phyloP scores from a whole-genome alignment of 331 rosid species.

The Erythrophleum ivorense region DNA sequence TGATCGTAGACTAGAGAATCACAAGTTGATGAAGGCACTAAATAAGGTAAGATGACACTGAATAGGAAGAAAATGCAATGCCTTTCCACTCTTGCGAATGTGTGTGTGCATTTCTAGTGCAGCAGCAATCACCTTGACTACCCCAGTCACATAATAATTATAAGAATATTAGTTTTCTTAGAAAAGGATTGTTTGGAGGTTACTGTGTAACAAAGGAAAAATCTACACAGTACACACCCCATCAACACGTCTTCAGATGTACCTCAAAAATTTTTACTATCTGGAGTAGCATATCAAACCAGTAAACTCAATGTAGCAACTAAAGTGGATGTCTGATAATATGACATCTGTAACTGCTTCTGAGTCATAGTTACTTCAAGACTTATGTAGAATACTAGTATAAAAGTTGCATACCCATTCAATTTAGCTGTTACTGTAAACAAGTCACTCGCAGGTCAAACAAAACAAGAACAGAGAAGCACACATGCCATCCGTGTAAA shows the following conservation, averaged over 20 bases:
- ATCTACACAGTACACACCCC: background rate
- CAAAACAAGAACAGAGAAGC: background rate
- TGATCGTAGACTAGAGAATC: slow-evolving; percentile 1
- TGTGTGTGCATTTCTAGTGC: background rate
- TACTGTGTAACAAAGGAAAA: background rate
- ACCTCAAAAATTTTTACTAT: background rate
- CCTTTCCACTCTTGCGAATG: background rate
- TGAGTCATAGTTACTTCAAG: background rate
- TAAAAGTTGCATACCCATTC: background rate
- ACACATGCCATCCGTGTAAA: background rate
- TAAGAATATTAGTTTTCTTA: slow-evolving; percentile 15
- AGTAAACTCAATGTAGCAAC: slow-evolving; percentile 1
- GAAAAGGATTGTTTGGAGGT: background rate
- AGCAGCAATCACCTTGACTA: slow-evolving; percentile 20
- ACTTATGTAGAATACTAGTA: background rate
- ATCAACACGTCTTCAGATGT: slow-evolving; percentile 12
- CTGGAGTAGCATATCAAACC: slow-evolving; percentile 12
- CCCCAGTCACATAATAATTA: slow-evolving; percentile 5
- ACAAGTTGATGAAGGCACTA: slow-evolving; percentile 3
- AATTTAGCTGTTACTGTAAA: slow-evolving; percentile 3
- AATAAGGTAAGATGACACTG: background rate
- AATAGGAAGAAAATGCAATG: background rate
- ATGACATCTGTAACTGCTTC: background rate
- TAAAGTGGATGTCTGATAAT: slow-evolving; percentile 21
- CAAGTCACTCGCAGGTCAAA: slow-evolving; percentile 16